A percentile compares a stretch with the other conserved stretches of the same genome.
These are phyloP conservation scores for Bryum argenteum DNA, from an alignment of 225 moss, liverwort and hornwort species.

Conservation along the genomic window DNA sequence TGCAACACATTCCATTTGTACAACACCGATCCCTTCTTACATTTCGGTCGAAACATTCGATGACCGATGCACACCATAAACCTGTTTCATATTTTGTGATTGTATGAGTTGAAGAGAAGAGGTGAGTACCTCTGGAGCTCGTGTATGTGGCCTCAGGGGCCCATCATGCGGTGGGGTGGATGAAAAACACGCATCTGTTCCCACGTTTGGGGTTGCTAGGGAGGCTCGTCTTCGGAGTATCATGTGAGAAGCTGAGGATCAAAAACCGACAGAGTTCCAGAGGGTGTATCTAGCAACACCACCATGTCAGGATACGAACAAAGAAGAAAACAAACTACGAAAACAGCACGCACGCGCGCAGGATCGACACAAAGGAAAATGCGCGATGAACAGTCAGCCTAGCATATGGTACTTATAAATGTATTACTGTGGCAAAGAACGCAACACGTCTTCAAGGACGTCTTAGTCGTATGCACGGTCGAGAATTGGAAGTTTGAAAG, in stretches of 20 bases:
- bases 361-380: not conserved
- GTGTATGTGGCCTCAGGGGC: slow-evolving; percentile 11
- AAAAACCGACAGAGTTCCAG: not conserved
- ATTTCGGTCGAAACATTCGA: too few species aligned
- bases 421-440: not conserved
- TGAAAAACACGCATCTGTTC: slow-evolving; percentile 18
- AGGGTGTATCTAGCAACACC: not conserved
- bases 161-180: slow-evolving; percentile 36
- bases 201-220: slow-evolving; percentile 31
- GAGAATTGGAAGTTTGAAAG: slow-evolving; percentile 5
- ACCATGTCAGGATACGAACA: not conserved
- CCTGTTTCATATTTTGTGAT: not conserved
- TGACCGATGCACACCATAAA: too few species aligned
- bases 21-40: too few species aligned
- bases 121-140: slow-evolving; percentile 33
- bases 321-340: not conserved
- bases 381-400: slow-evolving; percentile 1
- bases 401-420: not conserved
- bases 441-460: not conserved
- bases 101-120: not conserved
- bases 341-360: not conserved
- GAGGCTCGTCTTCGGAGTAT: slow-evolving; percentile 14
- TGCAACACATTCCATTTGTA: too few species aligned
- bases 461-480: not conserved
- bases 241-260: slow-evolving; percentile 25